Percentiles rank a stretch among this genome's conserved stretches.
These are phyloP conservation scores for Talaromyces sp. DNA, from an alignment of 2,329 filamentous ascomycete genomes.

Conservation along the genomic window DNA sequence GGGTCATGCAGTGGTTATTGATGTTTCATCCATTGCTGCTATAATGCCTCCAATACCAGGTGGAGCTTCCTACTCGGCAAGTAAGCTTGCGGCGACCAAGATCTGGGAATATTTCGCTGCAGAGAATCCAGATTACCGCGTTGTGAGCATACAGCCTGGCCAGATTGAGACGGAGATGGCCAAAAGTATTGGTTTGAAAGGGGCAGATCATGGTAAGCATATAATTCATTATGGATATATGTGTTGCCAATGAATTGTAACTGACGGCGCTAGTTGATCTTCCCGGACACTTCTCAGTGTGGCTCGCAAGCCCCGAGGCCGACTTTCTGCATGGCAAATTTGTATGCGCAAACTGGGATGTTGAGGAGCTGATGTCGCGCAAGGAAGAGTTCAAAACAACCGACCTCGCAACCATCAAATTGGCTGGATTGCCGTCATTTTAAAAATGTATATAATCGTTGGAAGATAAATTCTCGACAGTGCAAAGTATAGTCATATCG, in stretches of 20 bases:
- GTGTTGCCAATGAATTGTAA: background rate
- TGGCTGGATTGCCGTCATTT: background rate
- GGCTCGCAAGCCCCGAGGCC: conserved; percentile 1
- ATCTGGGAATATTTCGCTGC: background rate
- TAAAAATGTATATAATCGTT: background rate
- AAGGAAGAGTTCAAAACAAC: background rate
- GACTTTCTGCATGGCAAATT: conserved; percentile 1
- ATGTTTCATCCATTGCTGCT: background rate
- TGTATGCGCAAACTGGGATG: conserved; percentile 9
- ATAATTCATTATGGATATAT: too few species aligned
- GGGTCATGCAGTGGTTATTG: background rate
- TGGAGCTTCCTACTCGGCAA: background rate
- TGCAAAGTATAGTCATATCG: background rate
- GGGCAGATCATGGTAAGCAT: background rate
- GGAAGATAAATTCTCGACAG: background rate
- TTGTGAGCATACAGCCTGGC: background rate
- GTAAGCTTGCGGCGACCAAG: background rate
- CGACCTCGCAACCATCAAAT: conserved; percentile 1
- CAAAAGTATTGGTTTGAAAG: background rate
- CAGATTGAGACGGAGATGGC: conserved; percentile 1
- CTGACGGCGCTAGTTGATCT: background rate
- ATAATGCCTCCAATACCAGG: background rate
- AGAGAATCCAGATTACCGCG: background rate
- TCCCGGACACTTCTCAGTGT: conserved; percentile 1
- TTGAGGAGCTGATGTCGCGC: background rate